Base-by-base conservation (phyloP, 768 basidiomycete genomes). In the Pleurotus tuber-regium region DNA sequence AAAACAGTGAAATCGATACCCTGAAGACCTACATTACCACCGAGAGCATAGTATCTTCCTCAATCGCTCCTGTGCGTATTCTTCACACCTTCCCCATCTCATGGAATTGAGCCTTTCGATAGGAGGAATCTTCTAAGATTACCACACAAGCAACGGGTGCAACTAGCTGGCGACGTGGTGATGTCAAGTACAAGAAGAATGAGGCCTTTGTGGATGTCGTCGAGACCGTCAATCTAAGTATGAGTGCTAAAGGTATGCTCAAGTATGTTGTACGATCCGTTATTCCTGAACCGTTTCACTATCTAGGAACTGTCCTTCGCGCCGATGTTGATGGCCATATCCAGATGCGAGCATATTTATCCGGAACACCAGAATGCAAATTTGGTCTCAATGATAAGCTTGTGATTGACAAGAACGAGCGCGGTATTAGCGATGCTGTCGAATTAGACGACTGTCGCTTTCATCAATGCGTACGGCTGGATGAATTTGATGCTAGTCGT, bases 171-270 rank as follows among this genome's bases (percentile, higher is more conserved):
- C 75, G 97, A 35, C 77, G 95, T 52, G 87, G 83, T 12, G 97
- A 98, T 63, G 95, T 98, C 62, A 96, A 95, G 67, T 98, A 99
- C 70, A 89, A 97, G 76, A 99, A 98, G 79, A 99, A 99, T 58
- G 97, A 99, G 63, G 97, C 97, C 0, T 99, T 98, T 59, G 96
- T 99, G n/a, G 97, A 99, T 64, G 97, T 99, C 7, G 90, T 99
- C 38, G 97, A 99, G 73, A 91, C 81, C 2, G 91, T 99, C 55
- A 98, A 99, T 63, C 67, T 98, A 50, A 87, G 92, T 60, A 97
- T 98, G 95, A 96, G 92, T 65, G 89, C 94, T 2, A 98, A 96
- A 74, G 95, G 94, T 89, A 54, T 42, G 75, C 63, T 12, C 3
- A 43, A 24, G 43, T 55, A 12, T 12, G 31, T 6, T 10, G 35